Percentiles rank a stretch among this genome's conserved stretches.
These are phyloP conservation scores for Moricandia moricandioides DNA, from an alignment of 345 rosid genomes.

Conservation along the genomic window DNA sequence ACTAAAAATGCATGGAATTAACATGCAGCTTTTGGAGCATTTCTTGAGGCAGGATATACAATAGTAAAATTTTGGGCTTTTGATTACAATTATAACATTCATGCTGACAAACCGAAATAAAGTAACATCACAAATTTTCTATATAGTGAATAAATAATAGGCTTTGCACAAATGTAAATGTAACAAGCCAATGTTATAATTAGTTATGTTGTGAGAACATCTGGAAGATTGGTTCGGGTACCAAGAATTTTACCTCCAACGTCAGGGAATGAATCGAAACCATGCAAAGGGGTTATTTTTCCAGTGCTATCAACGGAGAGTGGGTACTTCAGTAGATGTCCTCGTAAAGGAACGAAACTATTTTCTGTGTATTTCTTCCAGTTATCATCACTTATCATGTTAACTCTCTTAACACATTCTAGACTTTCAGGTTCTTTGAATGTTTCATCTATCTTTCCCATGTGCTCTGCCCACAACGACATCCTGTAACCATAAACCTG, in stretches of 20 bases:
- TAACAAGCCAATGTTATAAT: background rate
- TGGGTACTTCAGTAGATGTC: slow-evolving; percentile 74
- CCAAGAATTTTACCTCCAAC: slow-evolving; percentile 85
- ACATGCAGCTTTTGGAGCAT: background rate
- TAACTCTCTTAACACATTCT: slow-evolving; percentile 62
- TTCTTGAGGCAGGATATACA: background rate
- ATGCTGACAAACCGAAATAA: background rate
- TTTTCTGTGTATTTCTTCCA: slow-evolving; percentile 57
- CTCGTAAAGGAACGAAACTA: slow-evolving; percentile 50
- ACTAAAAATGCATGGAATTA: too few species aligned
- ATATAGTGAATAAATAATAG: background rate
- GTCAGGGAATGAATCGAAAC: slow-evolving; percentile 70
- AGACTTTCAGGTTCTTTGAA: slow-evolving; percentile 55
- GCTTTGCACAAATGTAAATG: background rate
- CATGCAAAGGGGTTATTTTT: slow-evolving; percentile 53
- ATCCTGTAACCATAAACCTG: slow-evolving; percentile 78
- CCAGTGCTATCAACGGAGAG: slow-evolving; percentile 51
- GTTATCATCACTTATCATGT: slow-evolving; percentile 65
- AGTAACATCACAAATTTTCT: background rate
- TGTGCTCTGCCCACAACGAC: slow-evolving; percentile 94
- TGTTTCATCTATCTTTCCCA: slow-evolving; percentile 45
- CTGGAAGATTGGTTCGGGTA: slow-evolving; percentile 62
- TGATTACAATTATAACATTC: background rate
- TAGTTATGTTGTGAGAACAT: slow-evolving; percentile 61
- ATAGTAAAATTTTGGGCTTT: background rate